Evolutionary conservation across 2,329 filamentous ascomycete genomes (phyloP), one percentile per base, ranked within the genome.

Genomic region (Sporothrix globosa): DNA sequence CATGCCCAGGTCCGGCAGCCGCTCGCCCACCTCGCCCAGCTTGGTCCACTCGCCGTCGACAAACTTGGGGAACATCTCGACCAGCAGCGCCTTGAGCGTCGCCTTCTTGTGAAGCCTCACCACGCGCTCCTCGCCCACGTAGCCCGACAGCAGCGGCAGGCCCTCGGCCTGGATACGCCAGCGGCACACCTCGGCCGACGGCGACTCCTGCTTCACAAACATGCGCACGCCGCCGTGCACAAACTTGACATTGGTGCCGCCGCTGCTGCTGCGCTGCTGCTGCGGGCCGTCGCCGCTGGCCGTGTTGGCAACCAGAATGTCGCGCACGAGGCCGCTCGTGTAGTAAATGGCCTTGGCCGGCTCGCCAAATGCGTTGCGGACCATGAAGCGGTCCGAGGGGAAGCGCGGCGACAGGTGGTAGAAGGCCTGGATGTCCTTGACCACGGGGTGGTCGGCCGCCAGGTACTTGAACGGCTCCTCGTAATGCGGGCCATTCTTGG

Each of bases 401-500:
- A 99, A 99, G 63, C 91, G 90, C 0, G 88, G 80, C 0, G 92
- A 94, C 73, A 98, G 85, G 68, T 91, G 85, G 83, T 98, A 99
- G 82, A 98, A 98, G 2, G 87, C 80, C 76, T 90, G 91, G 77
- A 99, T 95, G 69, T 86, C 85, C 73, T 88, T 79, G 69, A 99
- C 90, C 72, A 96, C 92, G 2, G 88, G 83, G 78, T 97, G 92
- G 34, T 90, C 86, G 0, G 88, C 81, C 10, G 89, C 81, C 53
- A 99, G 86, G 78, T 93, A 99, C 78, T 97, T 97, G 86, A 97
- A 99, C 4, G 94, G 92, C 79, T 99, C 96, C 79, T 98, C 96
- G 74, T 89, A 85, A 19, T 87, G 87, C 65, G 83, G 84, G 71
- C 80, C 79, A 63, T 79, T 79, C 75, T 78, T 80, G 74, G 84